Evolutionary conservation across 139 green algal genomes (phyloP), one percentile per base, ranked within the genome.

Genomic region (Haematococcus lacustris): DNA sequence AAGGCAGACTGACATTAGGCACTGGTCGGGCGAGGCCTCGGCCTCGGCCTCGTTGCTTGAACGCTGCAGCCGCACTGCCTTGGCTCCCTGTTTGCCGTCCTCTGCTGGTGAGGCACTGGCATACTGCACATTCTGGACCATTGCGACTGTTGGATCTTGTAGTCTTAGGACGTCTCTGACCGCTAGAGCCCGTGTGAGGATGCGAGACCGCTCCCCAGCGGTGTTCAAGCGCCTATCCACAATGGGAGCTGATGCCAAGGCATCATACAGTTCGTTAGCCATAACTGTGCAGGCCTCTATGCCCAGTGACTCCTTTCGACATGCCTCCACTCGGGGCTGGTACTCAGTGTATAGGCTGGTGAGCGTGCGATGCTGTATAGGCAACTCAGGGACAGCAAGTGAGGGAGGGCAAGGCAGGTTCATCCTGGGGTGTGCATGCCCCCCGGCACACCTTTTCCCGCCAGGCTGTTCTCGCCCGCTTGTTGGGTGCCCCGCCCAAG

Each of bases 1-100:
- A 64, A 78, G 65, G 73, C 73, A 78, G 5, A 68, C 73, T 3
- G 43, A 69, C 43, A 66, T 34, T 37, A 78, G n/a, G 47, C 62
- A 69, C 39, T 64, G 40, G 33, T 61, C 53, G n/a, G 69, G 37
- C 21, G 30, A 59, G 21, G 69, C 69, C 33, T 72, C 73, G 17
- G 67, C 28, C 23, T 63, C 67, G 9, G 47, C 67, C 67, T 72
- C 67, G 67, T 72, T 72, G 33, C 13, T 38, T 13, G 50, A 38
- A 41, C 6, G n/a, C 33, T 41, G 61, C 61, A 68, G 7, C 30
- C 30, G n/a, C n/a, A n/a, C n/a, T n/a, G 5, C 9, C 26, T 30
- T 41, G 30, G 32, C 30, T 13, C 26, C 57, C 21, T 37, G 26
- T 33, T 13, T 65, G 57, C 57, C 57, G 17, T 30, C 26, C 33